Conservation (phyloP, 23 red algal genomes). For the Pyropia haitanensis region DNA sequence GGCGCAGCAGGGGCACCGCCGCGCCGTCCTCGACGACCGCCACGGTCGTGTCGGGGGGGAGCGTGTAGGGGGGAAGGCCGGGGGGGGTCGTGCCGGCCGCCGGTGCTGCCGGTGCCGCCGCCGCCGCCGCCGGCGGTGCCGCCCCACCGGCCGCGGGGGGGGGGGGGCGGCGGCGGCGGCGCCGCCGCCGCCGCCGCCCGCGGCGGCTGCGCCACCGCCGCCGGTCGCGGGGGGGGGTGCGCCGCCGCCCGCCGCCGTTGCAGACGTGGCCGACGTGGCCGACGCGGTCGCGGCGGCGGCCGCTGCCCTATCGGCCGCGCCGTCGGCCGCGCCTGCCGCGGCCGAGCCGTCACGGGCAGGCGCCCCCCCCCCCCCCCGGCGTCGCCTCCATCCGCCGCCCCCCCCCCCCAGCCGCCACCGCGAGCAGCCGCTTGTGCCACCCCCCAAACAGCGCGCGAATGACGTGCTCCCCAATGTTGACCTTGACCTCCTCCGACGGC, state of each 20-base stretch:
- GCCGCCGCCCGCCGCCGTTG: no score
- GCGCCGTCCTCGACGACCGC: constrained; percentile 71
- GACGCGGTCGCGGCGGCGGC: no score
- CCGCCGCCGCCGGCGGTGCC: no score
- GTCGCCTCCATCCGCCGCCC: not conserved
- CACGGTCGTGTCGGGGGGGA: constrained; percentile 70
- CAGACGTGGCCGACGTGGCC: no score
- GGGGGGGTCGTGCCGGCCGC: constrained; percentile 3
- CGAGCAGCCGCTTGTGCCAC: constrained; percentile 40
- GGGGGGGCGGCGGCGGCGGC: no score
- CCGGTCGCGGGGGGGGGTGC: no score
- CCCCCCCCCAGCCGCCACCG: not conserved
- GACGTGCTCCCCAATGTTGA: constrained; percentile 97
- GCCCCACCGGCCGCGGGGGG: no score
- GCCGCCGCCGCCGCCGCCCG: no score
- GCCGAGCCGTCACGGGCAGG: not conserved
- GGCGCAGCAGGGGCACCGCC: constrained; percentile 50
- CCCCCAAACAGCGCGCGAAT: constrained; percentile 75
- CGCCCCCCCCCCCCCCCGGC: not conserved
- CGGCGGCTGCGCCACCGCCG: no score
- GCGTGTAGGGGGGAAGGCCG: constrained; percentile 43
- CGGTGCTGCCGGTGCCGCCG: not conserved
- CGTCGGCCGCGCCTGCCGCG: not conserved
- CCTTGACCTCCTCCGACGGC: constrained; percentile 79
- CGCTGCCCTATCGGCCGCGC: no score